phyloP scores from a whole-genome alignment of 495 filamentous ascomycete genomes.

The Hyaloscypha bicolor region DNA sequence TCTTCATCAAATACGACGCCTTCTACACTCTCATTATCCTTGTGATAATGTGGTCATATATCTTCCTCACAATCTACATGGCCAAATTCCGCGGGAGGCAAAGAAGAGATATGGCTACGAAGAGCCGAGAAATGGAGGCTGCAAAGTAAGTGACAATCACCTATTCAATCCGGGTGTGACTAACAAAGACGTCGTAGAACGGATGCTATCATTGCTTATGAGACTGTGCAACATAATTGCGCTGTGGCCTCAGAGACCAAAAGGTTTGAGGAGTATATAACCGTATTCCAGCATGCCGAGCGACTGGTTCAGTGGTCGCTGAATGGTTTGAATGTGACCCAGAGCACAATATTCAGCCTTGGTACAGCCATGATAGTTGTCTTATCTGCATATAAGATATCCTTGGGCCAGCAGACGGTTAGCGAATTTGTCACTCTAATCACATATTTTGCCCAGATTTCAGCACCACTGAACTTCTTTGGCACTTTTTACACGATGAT shows the following conservation, averaged over 20 bases:
- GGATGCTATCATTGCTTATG: conserved; percentile 24
- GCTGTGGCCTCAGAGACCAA: conserved; percentile 30
- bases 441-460: conserved; percentile 67
- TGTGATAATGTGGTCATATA: conserved; percentile 20
- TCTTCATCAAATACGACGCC: conserved; percentile 20
- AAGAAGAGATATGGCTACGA: conserved; percentile 20
- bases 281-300: conserved; percentile 30
- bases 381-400: conserved; percentile 66
- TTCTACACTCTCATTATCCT: conserved; percentile 21
- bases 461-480: conserved; percentile 62
- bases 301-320: conserved; percentile 17
- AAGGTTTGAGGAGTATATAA: conserved; percentile 27
- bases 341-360: conserved; percentile 19
- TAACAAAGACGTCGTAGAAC: conserved; percentile 9
- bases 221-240: conserved; percentile 27
- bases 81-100: conserved; percentile 15
- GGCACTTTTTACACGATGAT: conserved; percentile 58
- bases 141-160: conserved; percentile 16
- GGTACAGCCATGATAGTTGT: conserved; percentile 35
- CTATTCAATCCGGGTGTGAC: background rate
- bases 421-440: conserved; percentile 70
- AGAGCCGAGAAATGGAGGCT: conserved; percentile 22
- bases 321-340: conserved; percentile 22
- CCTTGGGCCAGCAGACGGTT: conserved; percentile 52
- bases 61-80: conserved; percentile 23